Evolutionary conservation across 1,284 basidiomycete genomes (phyloP).

Genomic region (Trametes polyzona): DNA sequence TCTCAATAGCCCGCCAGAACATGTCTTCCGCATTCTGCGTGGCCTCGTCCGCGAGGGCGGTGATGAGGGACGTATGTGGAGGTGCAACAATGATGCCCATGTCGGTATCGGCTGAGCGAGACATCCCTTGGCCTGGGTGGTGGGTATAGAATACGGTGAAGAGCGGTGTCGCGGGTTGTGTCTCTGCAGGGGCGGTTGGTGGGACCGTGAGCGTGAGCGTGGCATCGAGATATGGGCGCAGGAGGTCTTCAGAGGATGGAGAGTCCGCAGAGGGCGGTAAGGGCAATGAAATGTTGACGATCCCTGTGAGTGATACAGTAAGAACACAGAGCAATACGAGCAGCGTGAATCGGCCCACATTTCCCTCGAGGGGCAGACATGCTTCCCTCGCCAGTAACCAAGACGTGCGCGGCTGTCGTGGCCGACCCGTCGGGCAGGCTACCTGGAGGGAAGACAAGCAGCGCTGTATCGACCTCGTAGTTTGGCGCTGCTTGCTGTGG

Average conservation of each 20-base stretch:
- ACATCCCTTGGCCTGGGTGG: constrained; percentile 30
- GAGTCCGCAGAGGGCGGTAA: constrained; percentile 30
- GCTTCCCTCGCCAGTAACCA: constrained; percentile 84
- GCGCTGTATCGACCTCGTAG: constrained; percentile 62
- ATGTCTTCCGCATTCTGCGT: constrained; percentile 60
- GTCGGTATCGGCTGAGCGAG: constrained; percentile 5
- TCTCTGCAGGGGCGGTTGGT: constrained; percentile 14
- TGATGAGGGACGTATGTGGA: constrained; percentile 44
- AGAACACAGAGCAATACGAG: background rate
- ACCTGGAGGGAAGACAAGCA: constrained; percentile 84
- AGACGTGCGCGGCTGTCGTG: constrained; percentile 61
- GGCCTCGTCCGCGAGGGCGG: constrained; percentile 62
- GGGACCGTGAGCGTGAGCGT: constrained; percentile 44
- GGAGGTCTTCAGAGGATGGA: constrained; percentile 47
- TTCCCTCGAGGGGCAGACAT: constrained; percentile 84
- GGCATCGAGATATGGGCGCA: constrained; percentile 65
- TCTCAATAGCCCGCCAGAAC: constrained; percentile 56
- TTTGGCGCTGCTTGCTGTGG: constrained; percentile 28
- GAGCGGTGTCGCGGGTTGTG: constrained; percentile 40
- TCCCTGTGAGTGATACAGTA: constrained; percentile 43
- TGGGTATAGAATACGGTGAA: constrained; percentile 64
- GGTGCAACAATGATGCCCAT: constrained; percentile 44
- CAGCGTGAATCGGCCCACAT: constrained; percentile 53
- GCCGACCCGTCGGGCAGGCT: constrained; percentile 51
- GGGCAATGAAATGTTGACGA: constrained; percentile 64